These are phyloP conservation scores for Trifolium pratense DNA, from an alignment of 306 rosid genomes.

Conservation along the genomic window DNA sequence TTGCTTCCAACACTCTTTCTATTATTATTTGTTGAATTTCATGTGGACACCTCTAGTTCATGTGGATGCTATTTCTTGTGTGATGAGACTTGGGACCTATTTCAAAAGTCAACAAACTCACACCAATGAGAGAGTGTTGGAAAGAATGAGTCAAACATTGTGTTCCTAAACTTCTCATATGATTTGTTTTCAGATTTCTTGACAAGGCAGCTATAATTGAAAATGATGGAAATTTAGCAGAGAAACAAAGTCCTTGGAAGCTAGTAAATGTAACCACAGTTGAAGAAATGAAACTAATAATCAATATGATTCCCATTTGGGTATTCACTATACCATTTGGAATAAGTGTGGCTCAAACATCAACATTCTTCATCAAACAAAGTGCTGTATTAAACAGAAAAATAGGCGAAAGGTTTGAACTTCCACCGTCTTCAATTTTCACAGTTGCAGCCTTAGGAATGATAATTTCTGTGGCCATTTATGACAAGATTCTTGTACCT, in stretches of 20 bases:
- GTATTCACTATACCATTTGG: constrained; percentile 75
- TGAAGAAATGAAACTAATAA: constrained; percentile 87
- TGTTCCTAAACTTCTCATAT: background rate
- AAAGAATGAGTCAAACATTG: no score
- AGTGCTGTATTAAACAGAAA: constrained; percentile 57
- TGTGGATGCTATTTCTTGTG: background rate
- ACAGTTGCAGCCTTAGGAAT: constrained; percentile 69
- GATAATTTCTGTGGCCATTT: constrained; percentile 70
- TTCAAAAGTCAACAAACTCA: no score
- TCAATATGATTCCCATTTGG: constrained; percentile 92
- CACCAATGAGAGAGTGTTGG: background rate
- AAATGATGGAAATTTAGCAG: constrained; percentile 39
- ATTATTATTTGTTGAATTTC: background rate
- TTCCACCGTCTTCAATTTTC: constrained; percentile 82
- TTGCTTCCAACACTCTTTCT: background rate
- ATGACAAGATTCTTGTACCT: constrained; percentile 79
- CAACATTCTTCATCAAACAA: constrained; percentile 93
- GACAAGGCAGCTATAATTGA: constrained; percentile 88
- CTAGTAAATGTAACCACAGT: constrained; percentile 72
- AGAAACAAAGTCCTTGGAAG: constrained; percentile 69
- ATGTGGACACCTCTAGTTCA: no score
- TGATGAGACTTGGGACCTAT: background rate
- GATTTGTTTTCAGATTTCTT: constrained; percentile 61
- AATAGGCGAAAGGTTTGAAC: constrained; percentile 48
- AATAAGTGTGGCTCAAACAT: constrained; percentile 67